These are phyloP conservation scores for Liquidambar formosana DNA, from an alignment of 164 flowering plant genomes.

Conservation along the genomic window DNA sequence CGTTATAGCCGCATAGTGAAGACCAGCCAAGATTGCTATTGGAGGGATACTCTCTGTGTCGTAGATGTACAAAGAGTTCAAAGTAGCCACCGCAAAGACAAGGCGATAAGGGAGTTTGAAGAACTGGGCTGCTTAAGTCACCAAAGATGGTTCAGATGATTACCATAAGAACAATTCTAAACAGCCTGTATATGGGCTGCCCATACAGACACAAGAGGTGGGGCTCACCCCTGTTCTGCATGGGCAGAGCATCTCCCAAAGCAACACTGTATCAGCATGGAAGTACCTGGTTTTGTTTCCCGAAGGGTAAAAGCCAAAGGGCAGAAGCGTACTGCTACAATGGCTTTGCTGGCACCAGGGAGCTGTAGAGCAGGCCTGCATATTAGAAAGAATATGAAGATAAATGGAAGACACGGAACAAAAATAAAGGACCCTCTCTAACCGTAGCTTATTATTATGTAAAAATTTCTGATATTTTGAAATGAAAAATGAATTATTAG, in stretches of 20 bases:
- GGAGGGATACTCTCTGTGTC: constrained; percentile 89
- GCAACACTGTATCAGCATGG: background rate
- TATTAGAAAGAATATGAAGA: constrained; percentile 11
- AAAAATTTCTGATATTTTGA: too few relatives aligned
- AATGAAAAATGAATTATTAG: background rate
- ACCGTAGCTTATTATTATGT: background rate
- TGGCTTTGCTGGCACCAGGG: constrained; percentile 87
- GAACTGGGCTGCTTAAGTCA: constrained; percentile 47
- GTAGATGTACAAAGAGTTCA: constrained; percentile 87
- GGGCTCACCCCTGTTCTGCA: too few relatives aligned
- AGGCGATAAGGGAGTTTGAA: constrained; percentile 92
- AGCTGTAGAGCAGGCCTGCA: constrained; percentile 91
- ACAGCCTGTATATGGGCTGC: too few relatives aligned
- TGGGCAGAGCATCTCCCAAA: background rate
- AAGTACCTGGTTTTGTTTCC: constrained; percentile 65
- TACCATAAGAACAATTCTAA: too few relatives aligned
- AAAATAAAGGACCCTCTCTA: background rate
- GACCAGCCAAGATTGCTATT: constrained; percentile 84
- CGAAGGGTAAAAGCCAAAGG: constrained; percentile 65
- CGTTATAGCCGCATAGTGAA: constrained; percentile 96
- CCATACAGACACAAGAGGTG: too few relatives aligned
- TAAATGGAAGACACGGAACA: background rate
- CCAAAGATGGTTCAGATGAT: background rate
- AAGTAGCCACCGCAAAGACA: constrained; percentile 86
- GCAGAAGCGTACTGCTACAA: constrained; percentile 91